Evolutionary conservation across 106 monocot genomes (phyloP).

Genomic region (Xerophyta viscosa): DNA sequence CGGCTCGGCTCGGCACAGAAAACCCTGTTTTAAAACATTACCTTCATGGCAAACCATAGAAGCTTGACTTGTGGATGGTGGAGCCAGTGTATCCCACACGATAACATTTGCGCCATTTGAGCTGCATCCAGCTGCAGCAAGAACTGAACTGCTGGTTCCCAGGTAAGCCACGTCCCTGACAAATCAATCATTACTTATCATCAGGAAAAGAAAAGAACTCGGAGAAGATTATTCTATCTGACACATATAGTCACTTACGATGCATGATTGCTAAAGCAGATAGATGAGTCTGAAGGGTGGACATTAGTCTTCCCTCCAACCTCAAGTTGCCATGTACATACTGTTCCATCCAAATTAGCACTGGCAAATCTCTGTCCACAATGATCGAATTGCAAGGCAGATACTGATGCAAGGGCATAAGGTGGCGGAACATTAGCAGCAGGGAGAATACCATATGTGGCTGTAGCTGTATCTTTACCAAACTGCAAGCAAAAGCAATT

Average conservation of each 20-base stretch:
- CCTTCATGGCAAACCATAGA: constrained; percentile 95
- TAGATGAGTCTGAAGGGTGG: constrained; percentile 66
- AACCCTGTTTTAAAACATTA: too few species aligned
- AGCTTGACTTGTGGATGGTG: constrained; percentile 71
- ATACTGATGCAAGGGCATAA: constrained; percentile 75
- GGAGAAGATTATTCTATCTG: too few species aligned
- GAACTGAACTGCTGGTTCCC: constrained; percentile 75
- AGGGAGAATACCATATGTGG: constrained; percentile 91
- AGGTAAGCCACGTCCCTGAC: constrained; percentile 76
- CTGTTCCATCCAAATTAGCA: constrained; percentile 82
- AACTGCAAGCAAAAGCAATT: constrained; percentile 59
- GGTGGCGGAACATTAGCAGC: constrained; percentile 66
- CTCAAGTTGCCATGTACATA: constrained; percentile 94
- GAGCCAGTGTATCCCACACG: constrained; percentile 90
- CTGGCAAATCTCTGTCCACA: constrained; percentile 92
- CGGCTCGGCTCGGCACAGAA: too few species aligned
- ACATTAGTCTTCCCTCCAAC: constrained; percentile 89
- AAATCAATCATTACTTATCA: not conserved
- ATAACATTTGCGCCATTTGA: constrained; percentile 72
- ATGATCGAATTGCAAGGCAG: constrained; percentile 67
- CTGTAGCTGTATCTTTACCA: constrained; percentile 75
- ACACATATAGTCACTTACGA: constrained; percentile 39
- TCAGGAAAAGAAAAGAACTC: too few species aligned
- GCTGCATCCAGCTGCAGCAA: constrained; percentile 82
- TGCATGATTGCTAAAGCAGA: constrained; percentile 80